Conservation (phyloP, 768 basidiomycete species). For the Cyclocybe cylindracea region DNA sequence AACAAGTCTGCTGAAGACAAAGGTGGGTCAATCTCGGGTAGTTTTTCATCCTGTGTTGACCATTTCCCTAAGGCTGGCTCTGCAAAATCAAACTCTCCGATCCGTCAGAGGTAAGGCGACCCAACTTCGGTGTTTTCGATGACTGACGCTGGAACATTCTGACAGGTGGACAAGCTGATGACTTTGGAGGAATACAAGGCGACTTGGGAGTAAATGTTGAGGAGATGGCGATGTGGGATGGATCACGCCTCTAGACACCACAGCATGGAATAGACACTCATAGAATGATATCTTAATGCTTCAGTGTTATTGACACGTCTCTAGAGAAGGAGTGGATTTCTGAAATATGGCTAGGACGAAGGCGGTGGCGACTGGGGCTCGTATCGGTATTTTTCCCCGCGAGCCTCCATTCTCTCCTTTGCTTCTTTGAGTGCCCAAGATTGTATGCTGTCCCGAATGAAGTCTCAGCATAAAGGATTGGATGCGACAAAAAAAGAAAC, state of each 20-base stretch:
- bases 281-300: neutral
- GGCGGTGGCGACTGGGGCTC: conserved; percentile 49
- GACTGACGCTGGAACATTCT: neutral
- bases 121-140: neutral
- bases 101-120: conserved; percentile 65
- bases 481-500: conserved; percentile 21
- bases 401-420: conserved; percentile 85
- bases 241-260: neutral
- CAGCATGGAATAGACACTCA: neutral
- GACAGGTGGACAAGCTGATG: conserved; percentile 71
- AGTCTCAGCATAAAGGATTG: neutral
- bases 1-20: conserved; percentile 87
- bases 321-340: neutral
- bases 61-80: conserved; percentile 77
- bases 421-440: conserved; percentile 92
- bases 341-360: conserved; percentile 21
- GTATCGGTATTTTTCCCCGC: conserved; percentile 90
- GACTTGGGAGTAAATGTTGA: conserved; percentile 26
- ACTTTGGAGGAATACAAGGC: conserved; percentile 72
- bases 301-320: neutral
- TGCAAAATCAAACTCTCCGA: conserved; percentile 87
- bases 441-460: conserved; percentile 63
- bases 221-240: neutral
- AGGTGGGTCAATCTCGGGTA: conserved; percentile 49
- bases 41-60: neutral